These are phyloP conservation scores for Cunninghamia lanceolata DNA, from an alignment of 75 land plant genomes.

Conservation along the genomic window DNA sequence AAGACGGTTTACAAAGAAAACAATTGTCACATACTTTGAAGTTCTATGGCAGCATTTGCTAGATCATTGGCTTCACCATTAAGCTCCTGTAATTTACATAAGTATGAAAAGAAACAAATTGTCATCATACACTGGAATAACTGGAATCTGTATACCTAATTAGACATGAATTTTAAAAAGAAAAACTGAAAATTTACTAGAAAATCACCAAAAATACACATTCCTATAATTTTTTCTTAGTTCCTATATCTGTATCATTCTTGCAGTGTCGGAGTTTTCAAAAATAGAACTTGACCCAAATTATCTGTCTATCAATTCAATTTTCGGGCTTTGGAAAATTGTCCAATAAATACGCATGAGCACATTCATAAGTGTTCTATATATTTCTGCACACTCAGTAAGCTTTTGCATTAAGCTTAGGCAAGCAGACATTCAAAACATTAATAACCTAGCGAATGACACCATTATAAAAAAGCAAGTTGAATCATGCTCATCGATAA, in stretches of 20 bases:
- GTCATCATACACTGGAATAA: background rate
- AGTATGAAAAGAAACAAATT: background rate
- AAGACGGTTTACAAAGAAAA: background rate
- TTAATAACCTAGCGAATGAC: background rate
- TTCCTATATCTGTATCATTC: background rate
- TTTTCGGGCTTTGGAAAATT: background rate
- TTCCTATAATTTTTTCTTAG: background rate
- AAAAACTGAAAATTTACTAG: background rate
- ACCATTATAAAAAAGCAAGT: background rate
- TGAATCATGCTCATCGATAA: background rate
- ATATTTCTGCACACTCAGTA: background rate
- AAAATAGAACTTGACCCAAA: background rate
- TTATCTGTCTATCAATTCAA: background rate
- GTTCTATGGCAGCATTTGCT: slow-evolving; percentile 60
- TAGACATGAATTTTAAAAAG: background rate
- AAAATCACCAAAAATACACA: background rate
- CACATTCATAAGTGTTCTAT: background rate
- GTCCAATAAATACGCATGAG: background rate
- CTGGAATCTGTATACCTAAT: background rate
- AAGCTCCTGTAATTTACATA: slow-evolving; percentile 31
- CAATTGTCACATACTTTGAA: slow-evolving; percentile 28
- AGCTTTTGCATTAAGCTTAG: background rate
- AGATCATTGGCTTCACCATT: slow-evolving; percentile 78
- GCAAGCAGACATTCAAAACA: background rate
- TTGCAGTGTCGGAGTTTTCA: background rate